Conservation (phyloP, 2,329 filamentous ascomycete species). For the Esteya vermicola region DNA sequence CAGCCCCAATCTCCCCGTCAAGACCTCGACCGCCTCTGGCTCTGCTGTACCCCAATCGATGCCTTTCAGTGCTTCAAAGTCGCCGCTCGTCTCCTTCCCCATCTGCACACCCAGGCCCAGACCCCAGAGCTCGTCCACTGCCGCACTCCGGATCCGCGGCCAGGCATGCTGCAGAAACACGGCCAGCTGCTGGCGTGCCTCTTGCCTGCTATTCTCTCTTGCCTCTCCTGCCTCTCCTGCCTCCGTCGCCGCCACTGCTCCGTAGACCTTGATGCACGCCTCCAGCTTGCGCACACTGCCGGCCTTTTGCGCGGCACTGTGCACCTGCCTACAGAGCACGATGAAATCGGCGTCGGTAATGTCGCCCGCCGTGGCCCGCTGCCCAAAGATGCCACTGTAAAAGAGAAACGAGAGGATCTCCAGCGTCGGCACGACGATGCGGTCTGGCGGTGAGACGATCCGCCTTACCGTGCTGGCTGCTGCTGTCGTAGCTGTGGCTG, state of each 20-base stretch:
- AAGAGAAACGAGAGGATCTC: conserved; percentile 68
- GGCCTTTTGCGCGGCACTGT: conserved; percentile 71
- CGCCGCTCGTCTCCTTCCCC: background rate
- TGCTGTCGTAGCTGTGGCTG: conserved; percentile 11
- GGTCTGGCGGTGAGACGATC: conserved; percentile 45
- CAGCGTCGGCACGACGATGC: conserved; percentile 59
- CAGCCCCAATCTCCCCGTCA: conserved; percentile 12
- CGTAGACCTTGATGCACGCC: conserved; percentile 68
- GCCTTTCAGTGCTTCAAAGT: conserved; percentile 24
- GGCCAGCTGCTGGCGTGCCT: conserved; percentile 53
- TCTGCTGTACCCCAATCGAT: conserved; percentile 44
- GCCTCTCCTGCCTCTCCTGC: conserved; percentile 23
- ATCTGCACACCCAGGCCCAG: conserved; percentile 13
- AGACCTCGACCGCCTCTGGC: conserved; percentile 26
- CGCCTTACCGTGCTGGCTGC: background rate
- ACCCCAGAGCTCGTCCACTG: conserved; percentile 47
- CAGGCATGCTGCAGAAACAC: conserved; percentile 70
- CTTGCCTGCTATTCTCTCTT: conserved; percentile 16
- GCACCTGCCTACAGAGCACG: conserved; percentile 52
- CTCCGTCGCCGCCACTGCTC: conserved; percentile 38
- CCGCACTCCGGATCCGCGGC: conserved; percentile 51
- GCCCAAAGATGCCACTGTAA: conserved; percentile 37
- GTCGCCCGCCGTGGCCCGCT: background rate
- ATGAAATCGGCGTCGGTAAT: conserved; percentile 29
- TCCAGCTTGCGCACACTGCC: conserved; percentile 70